Evolutionary conservation across 352 stramenopile genomes (phyloP).

Genomic region (Globisporangium cylindrosporum): DNA sequence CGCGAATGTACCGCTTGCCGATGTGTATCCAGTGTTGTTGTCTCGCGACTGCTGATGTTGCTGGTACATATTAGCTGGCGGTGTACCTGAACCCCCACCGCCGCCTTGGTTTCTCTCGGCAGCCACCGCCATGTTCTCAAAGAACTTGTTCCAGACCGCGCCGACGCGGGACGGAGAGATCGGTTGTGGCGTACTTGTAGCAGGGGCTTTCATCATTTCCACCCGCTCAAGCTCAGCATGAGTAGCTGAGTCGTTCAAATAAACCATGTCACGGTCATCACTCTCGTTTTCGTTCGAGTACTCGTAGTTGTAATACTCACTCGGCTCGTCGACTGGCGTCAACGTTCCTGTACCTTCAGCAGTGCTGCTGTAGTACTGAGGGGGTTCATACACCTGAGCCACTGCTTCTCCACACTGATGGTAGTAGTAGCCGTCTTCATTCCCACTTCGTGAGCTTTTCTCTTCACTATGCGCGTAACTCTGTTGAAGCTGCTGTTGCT

Average conservation of each 20-base stretch:
- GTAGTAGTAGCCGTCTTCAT: constrained; percentile 19
- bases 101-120: neutral
- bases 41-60: neutral
- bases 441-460: neutral
- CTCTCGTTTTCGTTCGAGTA: constrained; percentile 11
- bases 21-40: neutral
- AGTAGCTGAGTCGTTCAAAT: neutral
- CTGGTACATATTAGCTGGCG: neutral
- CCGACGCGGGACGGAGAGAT: constrained; percentile 46
- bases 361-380: constrained; percentile 4
- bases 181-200: neutral
- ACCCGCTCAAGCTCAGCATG: neutral
- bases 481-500: constrained; percentile 2
- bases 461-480: neutral
- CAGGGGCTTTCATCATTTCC: neutral
- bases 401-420: constrained; percentile 13
- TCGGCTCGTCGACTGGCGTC: constrained; percentile 8
- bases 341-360: neutral
- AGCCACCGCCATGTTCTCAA: constrained; percentile 50
- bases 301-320: neutral
- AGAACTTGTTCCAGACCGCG: constrained; percentile 78
- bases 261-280: neutral
- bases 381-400: neutral
- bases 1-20: neutral
- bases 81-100: neutral